These are phyloP conservation scores for Volvox africanus DNA, from an alignment of 139 green algal genomes.

Conservation along the genomic window DNA sequence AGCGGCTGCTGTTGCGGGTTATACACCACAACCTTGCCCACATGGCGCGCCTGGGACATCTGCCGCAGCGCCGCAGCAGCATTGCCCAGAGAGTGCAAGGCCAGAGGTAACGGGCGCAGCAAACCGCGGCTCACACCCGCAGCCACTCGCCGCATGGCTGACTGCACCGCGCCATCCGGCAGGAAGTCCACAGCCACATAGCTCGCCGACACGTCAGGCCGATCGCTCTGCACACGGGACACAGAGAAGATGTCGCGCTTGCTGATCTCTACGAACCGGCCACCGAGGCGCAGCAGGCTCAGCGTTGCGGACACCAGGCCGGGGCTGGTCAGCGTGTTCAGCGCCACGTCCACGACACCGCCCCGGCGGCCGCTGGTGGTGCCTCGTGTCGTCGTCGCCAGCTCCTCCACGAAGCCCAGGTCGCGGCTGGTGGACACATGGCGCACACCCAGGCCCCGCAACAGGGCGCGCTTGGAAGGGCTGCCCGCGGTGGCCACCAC, in stretches of 20 bases:
- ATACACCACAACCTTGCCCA: slow-evolving; percentile 90
- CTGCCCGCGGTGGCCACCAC: slow-evolving; percentile 78
- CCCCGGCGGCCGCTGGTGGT: slow-evolving; percentile 8
- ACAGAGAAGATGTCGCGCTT: slow-evolving; percentile 90
- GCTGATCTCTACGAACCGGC: slow-evolving; percentile 87
- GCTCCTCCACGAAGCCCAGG: slow-evolving; percentile 71
- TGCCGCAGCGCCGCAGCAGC: slow-evolving; percentile 82
- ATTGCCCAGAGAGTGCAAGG: slow-evolving; percentile 52
- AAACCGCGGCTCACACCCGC: slow-evolving; percentile 48
- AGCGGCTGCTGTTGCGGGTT: slow-evolving; percentile 15
- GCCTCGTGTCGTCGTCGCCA: slow-evolving; percentile 36
- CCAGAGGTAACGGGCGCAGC: slow-evolving; percentile 60
- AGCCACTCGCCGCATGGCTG: slow-evolving; percentile 61
- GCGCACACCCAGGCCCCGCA: slow-evolving; percentile 68
- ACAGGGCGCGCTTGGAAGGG: slow-evolving; percentile 78
- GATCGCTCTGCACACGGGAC: slow-evolving; percentile 75
- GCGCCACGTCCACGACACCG: slow-evolving; percentile 61
- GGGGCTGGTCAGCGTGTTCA: slow-evolving; percentile 91
- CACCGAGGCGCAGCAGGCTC: slow-evolving; percentile 66
- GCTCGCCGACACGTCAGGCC: slow-evolving; percentile 82
- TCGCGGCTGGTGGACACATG: slow-evolving; percentile 75
- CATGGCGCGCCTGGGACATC: slow-evolving; percentile 86
- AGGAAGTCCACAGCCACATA: slow-evolving; percentile 93
- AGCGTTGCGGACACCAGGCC: slow-evolving; percentile 86
- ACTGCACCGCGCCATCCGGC: slow-evolving; percentile 68